Evolutionary conservation across 2,329 filamentous ascomycete genomes (phyloP), one percentile per base, ranked within the genome.

Genomic region (Aspergillus spinulosporus): DNA sequence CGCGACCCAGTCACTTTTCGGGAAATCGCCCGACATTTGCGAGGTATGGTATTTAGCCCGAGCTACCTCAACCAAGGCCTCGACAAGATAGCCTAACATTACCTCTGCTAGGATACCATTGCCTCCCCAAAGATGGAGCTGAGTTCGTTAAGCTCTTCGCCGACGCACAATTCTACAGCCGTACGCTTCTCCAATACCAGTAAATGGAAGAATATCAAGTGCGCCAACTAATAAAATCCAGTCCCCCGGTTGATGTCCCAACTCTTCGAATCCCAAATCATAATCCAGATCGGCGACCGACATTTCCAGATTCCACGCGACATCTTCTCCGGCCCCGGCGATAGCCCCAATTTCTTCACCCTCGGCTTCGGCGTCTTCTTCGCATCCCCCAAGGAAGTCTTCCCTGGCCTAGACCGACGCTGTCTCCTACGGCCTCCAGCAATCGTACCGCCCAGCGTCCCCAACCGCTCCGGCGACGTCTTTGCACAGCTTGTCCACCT

Each of bases 321-420:
- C 65, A 81, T 96, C 59, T 96, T 97, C 73, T 88, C 84, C 31
- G 83, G 84, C 37, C 90, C 92, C 0, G 93, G 92, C 28, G 92
- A 97, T 75, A 87, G 86, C n/a, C 92, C 92, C 9, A 97, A 97
- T 73, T 97, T 92, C 80, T 97, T 97, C 79, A 88, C 91, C 0
- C 83, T 97, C 3, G 92, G 92, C 57, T 96, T 96, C 68, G 88
- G 87, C 37, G 84, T 90, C 65, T 95, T 96, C 80, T 96, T 96
- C 77, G 87, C 87, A 12, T 86, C 85, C 2, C 89, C 89, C 0
- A 81, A 84, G 11, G 88, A 96, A 65, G 83, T 92, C 4, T 97
- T 96, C 64, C 93, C 93, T 0, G 93, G 92, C 1, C 82, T 97
- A 0, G 86, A 92, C 57, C 85, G 90, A 50, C 84, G 87, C 59